Evolutionary conservation across 768 basidiomycete genomes (phyloP).

Genomic region (Floccularia luteovirens): DNA sequence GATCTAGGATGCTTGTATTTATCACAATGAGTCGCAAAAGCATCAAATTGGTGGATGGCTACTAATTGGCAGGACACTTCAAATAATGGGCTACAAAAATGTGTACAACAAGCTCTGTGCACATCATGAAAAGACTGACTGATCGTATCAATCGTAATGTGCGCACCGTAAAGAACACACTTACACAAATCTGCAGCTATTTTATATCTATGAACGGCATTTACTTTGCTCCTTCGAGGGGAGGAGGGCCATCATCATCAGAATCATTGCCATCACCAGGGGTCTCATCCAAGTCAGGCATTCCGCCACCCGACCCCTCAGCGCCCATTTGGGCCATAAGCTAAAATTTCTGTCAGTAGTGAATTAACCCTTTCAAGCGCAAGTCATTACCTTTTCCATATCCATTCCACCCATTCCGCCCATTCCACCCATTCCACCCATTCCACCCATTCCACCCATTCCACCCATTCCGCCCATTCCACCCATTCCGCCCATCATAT

Average conservation of each 20-base stretch:
- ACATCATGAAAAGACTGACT: too few species aligned
- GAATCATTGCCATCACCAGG: constrained; percentile 36
- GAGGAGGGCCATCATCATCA: constrained; percentile 70
- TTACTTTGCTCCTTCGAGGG: constrained; percentile 70
- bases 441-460: constrained; percentile 45
- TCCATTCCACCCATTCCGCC: constrained; percentile 45
- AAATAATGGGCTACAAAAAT: too few species aligned
- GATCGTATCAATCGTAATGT: too few species aligned
- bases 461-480: constrained; percentile 44
- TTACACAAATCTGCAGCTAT: too few species aligned
- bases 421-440: constrained; percentile 51
- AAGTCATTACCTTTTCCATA: constrained; percentile 59
- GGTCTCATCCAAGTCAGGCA: constrained; percentile 13
- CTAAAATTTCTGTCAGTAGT: constrained; percentile 14
- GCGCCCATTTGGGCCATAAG: constrained; percentile 46
- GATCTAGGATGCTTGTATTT: too few species aligned
- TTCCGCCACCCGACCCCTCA: constrained; percentile 11
- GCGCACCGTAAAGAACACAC: too few species aligned
- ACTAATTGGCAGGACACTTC: too few species aligned
- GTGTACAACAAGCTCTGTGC: too few species aligned
- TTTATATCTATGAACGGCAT: too few species aligned
- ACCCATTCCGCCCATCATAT: constrained; percentile 35
- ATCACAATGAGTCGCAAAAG: too few species aligned
- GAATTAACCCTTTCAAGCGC: neutral
- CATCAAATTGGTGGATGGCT: too few species aligned